Conservation (phyloP, 2,329 filamentous ascomycete genomes). For the Ustilaginoidea virens region DNA sequence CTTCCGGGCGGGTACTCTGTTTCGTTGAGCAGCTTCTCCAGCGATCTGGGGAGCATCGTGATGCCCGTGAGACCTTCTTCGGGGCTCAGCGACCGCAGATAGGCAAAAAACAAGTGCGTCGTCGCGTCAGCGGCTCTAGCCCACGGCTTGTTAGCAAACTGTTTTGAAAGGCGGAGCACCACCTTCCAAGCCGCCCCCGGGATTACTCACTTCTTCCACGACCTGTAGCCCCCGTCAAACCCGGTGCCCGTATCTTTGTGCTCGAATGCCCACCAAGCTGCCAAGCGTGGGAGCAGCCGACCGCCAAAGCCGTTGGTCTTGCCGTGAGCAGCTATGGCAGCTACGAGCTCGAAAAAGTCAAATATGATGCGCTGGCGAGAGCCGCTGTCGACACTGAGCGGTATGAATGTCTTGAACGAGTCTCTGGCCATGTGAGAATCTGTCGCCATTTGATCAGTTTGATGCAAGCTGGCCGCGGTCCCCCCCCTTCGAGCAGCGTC, state of each 20-base stretch:
- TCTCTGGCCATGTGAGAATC: conserved; percentile 86
- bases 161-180: no score
- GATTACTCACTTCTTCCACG: conserved; percentile 63
- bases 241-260: conserved; percentile 74
- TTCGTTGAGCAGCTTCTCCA: conserved; percentile 80
- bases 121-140: conserved; percentile 80
- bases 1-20: conserved; percentile 91
- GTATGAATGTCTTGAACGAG: conserved; percentile 93
- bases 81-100: conserved; percentile 80
- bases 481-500: neutral
- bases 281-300: conserved; percentile 84
- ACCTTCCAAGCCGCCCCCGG: no score
- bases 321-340: conserved; percentile 80
- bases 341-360: conserved; percentile 88
- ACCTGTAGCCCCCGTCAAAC: conserved; percentile 87
- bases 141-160: conserved; percentile 3
- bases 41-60: conserved; percentile 71
- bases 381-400: conserved; percentile 78
- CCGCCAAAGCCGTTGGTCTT: conserved; percentile 89
- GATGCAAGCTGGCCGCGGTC: no score
- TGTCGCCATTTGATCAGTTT: conserved; percentile 23
- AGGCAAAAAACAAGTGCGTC: conserved; percentile 95
- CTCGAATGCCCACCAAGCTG: conserved; percentile 98
- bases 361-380: conserved; percentile 80
- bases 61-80: conserved; percentile 65